Evolutionary conservation across 1,284 basidiomycete genomes (phyloP), one percentile per base, ranked within the genome.

Genomic region (Microbotryum silenes-acaulis): DNA sequence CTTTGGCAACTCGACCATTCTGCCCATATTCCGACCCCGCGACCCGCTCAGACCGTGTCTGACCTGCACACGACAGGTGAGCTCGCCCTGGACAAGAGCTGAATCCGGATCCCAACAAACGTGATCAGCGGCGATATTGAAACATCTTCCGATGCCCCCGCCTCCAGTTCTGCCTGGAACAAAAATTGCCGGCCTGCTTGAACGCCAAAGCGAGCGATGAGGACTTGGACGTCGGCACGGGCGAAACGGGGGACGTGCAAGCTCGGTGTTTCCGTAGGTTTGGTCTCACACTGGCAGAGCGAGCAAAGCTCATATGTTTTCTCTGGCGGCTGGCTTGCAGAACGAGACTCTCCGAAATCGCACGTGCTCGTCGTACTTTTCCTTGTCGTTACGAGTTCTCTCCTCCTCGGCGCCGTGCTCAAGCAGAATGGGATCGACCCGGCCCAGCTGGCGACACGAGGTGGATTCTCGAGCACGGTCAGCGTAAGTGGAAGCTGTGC

Each of bases 211-310:
- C 21, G 6, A 77, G 91, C 44, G 87, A 91, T 71, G 85, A 88
- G 45, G 84, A 97, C 76, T 87, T 86, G 25, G 91, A 97, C 75
- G 91, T 87, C 23, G 91, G 88, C 8, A 93, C 91, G 2, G 92
- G 92, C n/a, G 91, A 90, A 72, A 92, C 94, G 74, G 91, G 91
- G 27, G 91, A 96, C 75, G 89, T 97, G 45, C 89, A 93, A 77
- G 91, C 91, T 63, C 81, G 89, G 74, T 97, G 92, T 79, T 96
- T 96, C 77, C 90, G 91, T 93, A 77, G 72, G 91, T 83, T 18
- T 46, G 21, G 20, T 25, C 46, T 20, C 1, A 3, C 21, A 25
- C 42, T 29, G n/a, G 44, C 29, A 47, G 25, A 29, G 33, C 16
- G 51, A 20, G n/a, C 48, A 25, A 33, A 37, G 18, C 54, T 53